Base-by-base conservation (phyloP, 2,329 filamentous ascomycete genomes). In the Orbilia javanica region DNA sequence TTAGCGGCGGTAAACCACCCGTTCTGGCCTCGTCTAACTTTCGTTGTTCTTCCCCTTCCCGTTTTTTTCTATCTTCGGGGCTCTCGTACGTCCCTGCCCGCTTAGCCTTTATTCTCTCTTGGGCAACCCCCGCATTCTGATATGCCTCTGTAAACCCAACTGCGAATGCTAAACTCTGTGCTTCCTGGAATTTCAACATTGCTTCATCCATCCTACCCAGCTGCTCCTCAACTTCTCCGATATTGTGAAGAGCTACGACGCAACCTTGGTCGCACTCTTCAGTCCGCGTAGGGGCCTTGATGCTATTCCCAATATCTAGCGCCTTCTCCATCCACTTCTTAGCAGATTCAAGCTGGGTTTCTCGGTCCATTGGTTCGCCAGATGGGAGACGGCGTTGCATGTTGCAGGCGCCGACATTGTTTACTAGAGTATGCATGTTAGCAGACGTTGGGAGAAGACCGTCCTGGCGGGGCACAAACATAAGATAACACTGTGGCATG, bases 201-300 rank as follows among this genome's bases (percentile, higher is more conserved):
- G 95, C 94, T 80, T 92, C 87, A 3, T 86, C 85, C 0, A 86
- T 82, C 81, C 92, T 88, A 0, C 91, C 91, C 76, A 90, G 85
- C 88, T 96, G 90, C 80, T 92, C 90, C 0, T 92, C 91, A 80
- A 97, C 91, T 81, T 96, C 92, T 25, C 90, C 95, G 66, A 97
- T 88, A 83, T 96, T 97, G 84, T 93, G 92, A n/a, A 92, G 90
- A 6, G 94, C 92, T 4, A 91, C 92, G 1, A 91, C 92, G 82
- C 94, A 97, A 0, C 91, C 93, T 70, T 91, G 84, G 83, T 97
- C 93, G 82, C 95, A 97, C 82, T 97, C 93, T 62, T 90, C 87
- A 1, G 90, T 92, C 46, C 93, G 87, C 2, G 89, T 86, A 0
- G 92, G 89, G 3, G 90, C 88, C 69, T 87, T 84, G 48, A 96